Percentiles rank a stretch among this genome's conserved stretches.
Conservation (phyloP, 2,329 filamentous ascomycete genomes). For the Dactylonectria estremocensis region DNA sequence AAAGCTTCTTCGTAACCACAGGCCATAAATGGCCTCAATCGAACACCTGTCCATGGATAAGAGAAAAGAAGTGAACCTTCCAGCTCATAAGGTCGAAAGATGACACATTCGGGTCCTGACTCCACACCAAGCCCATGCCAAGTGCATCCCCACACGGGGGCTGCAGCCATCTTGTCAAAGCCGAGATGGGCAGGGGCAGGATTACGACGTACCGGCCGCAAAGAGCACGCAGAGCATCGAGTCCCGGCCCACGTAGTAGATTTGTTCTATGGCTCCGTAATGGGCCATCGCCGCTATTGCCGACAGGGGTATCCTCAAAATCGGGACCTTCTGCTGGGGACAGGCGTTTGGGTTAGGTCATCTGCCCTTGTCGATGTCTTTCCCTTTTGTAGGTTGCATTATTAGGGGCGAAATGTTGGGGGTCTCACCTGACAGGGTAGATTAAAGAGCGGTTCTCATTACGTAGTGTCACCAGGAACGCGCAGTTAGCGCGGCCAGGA, state of each 20-base stretch:
- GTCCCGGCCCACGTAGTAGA: background rate
- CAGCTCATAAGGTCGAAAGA: too few species aligned
- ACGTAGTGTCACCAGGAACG: background rate
- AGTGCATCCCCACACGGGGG: background rate
- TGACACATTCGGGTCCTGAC: background rate
- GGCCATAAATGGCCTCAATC: too few species aligned
- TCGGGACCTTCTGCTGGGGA: background rate
- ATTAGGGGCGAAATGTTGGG: background rate
- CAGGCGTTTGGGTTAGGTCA: background rate
- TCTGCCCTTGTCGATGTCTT: background rate
- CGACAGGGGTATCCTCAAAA: background rate
- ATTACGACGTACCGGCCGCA: background rate
- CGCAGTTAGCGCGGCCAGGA: slow-evolving; percentile 5
- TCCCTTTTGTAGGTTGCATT: background rate
- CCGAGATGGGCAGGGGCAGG: background rate
- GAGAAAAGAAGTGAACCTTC: too few species aligned
- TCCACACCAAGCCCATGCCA: background rate
- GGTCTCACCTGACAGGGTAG: slow-evolving; percentile 1
- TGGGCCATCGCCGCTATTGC: background rate
- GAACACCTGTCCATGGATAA: too few species aligned
- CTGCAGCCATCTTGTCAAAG: background rate
- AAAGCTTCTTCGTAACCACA: too few species aligned
- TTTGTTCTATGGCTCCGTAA: background rate
- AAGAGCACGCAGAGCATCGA: background rate
- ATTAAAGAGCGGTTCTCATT: background rate